These are phyloP conservation scores for Eragrostis nindensis DNA, from an alignment of 176 grass and related monocot genomes.

Conservation along the genomic window DNA sequence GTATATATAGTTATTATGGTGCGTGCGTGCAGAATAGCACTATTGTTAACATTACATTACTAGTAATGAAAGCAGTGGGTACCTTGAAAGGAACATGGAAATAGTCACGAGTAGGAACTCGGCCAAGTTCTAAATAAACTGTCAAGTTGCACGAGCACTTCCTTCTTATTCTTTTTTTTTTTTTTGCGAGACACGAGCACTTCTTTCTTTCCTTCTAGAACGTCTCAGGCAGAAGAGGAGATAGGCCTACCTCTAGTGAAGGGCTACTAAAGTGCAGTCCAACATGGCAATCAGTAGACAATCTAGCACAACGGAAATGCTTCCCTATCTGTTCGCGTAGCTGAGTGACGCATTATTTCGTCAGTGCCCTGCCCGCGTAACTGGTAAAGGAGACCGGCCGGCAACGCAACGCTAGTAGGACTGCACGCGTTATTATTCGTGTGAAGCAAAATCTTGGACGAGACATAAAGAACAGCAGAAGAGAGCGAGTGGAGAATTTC, in stretches of 20 bases:
- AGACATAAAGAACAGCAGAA: not conserved
- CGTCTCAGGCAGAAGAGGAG: not conserved
- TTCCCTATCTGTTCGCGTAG: not conserved
- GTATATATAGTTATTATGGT: not conserved
- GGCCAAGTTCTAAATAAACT: not conserved
- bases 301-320: not conserved
- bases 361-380: not conserved
- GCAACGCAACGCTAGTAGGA: no score
- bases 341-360: not conserved
- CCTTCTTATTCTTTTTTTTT: no score
- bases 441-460: not conserved
- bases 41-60: not conserved
- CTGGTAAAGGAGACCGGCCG: not conserved
- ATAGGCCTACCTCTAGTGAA: not conserved
- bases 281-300: constrained; percentile 11
- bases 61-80: not conserved
- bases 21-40: not conserved
- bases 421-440: not conserved
- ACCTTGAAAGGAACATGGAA: not conserved
- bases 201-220: not conserved
- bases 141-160: not conserved
- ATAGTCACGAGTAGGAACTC: not conserved
- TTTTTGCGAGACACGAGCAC: no score
- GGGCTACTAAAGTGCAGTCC: constrained; percentile 10
- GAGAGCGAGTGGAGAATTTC: not conserved